A percentile compares a stretch with the other conserved stretches of the same genome.
Evolutionary conservation across 2,329 filamentous ascomycete genomes (phyloP).

Genomic region (Cercospora nicotianae): DNA sequence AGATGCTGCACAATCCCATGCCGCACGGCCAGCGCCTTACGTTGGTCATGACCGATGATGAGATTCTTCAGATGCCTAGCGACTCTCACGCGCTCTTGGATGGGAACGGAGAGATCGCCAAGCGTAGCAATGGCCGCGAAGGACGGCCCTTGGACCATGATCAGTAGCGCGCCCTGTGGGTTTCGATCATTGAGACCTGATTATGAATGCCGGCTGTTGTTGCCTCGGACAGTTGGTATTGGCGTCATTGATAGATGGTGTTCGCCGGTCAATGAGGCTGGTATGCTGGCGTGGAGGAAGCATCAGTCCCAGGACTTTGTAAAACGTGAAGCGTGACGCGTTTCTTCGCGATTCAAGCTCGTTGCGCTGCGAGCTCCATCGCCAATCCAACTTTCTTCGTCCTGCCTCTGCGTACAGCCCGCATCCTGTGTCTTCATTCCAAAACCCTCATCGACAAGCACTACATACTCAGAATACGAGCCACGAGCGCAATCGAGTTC

Average conservation of each 20-base stretch:
- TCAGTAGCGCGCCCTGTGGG: not conserved
- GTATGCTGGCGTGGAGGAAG: not conserved
- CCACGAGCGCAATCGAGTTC: not conserved
- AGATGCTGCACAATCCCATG: constrained; percentile 67
- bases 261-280: not conserved
- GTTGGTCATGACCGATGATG: constrained; percentile 80
- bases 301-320: constrained; percentile 1
- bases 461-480: not conserved
- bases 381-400: not conserved
- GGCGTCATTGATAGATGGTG: not conserved
- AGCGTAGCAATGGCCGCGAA: constrained; percentile 23
- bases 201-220: not conserved
- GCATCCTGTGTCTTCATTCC: not conserved
- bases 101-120: constrained; percentile 22
- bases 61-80: constrained; percentile 76
- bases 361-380: not conserved
- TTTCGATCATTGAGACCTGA: not conserved
- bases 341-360: constrained; percentile 5
- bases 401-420: not conserved
- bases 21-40: constrained; percentile 76
- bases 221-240: not conserved
- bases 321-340: not conserved
- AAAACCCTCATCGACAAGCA: not conserved
- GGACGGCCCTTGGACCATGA: constrained; percentile 26
- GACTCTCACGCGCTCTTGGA: constrained; percentile 57